Evolutionary conservation across 2,329 filamentous ascomycete species (phyloP), one percentile per base, ranked within the genome.

Genomic region (Monilinia laxa): DNA sequence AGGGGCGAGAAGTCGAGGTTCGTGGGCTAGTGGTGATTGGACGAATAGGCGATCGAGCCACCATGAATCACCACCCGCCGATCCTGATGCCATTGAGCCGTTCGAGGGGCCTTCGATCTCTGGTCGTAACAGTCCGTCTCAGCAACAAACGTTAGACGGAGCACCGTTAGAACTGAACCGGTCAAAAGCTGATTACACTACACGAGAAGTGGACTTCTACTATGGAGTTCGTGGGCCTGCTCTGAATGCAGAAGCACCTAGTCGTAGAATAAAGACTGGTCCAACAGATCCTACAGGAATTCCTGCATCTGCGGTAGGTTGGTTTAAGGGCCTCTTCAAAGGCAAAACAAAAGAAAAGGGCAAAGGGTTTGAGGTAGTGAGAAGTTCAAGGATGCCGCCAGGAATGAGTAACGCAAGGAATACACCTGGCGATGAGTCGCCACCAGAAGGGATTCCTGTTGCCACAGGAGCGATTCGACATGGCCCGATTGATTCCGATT

Each of bases 311-410:
- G 94, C 95, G 0, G 90, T 91, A 0, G 92, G 92, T 5, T 99
- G 94, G 93, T 87, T 98, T 77, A 89, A 91, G 72, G 85, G 84
- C 63, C 76, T 97, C 7, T 85, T 97, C 67, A 89, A 88, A 16
- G 90, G 90, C 20, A 96, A 96, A 79, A 92, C 88, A 9, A 97
- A 97, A 76, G 94, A 97, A 71, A 96, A 96, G 78, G 89, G 90
- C 71, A 98, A 98, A 78, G 95, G 95, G 0, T 99, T 99, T 72
- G 95, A 98, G 77, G 95, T 99, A 6, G 94, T 99, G 20, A 83
- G 95, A 74, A 97, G 93, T 76, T 87, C 92, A 10, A 86, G 93
- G 65, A 93, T 95, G 81, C 93, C 93, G 2, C 89, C 90, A 9
- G 88, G 89, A 67, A 90, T 92, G 81, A 31, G 31, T 14, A 84